Conservation (phyloP, 2,329 filamentous ascomycete species). For the Colletotrichum sp. region DNA sequence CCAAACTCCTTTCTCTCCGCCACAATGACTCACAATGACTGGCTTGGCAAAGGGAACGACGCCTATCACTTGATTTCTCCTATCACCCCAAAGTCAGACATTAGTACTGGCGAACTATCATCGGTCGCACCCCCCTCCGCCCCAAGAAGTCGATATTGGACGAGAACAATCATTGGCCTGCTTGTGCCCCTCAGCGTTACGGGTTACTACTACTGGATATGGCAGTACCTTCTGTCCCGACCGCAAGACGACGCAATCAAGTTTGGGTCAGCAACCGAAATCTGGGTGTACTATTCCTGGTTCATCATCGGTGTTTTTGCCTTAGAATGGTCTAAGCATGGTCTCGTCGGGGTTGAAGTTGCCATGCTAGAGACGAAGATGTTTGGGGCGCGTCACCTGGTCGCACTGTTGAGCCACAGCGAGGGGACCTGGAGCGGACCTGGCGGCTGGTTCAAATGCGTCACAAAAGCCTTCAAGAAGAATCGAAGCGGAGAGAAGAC, state of each 20-base stretch:
- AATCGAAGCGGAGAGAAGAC: rapidly evolving
- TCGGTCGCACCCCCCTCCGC: neutral
- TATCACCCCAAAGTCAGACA: neutral
- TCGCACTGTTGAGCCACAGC: neutral
- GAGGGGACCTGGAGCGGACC: conserved; percentile 15
- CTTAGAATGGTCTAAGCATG: conserved; percentile 21
- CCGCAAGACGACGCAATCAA: neutral
- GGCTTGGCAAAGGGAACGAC: neutral
- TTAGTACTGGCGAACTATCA: neutral
- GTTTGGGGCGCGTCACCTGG: neutral
- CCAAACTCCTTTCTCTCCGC: neutral
- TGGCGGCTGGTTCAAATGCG: conserved; percentile 14
- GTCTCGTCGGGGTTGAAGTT: conserved; percentile 19
- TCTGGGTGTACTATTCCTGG: conserved; percentile 20
- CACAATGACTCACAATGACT: neutral
- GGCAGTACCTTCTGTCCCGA: neutral
- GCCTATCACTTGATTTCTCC: neutral
- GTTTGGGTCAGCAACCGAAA: neutral
- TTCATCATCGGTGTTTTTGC: conserved; percentile 25
- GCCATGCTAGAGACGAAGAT: conserved; percentile 9
- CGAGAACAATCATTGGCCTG: neutral
- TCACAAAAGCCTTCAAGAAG: neutral
- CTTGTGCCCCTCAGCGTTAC: neutral
- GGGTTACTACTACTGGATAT: neutral
- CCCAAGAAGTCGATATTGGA: neutral